Evolutionary conservation across 2,329 filamentous ascomycete genomes (phyloP), one percentile per base, ranked within the genome.

Genomic region (Eutypa lata): DNA sequence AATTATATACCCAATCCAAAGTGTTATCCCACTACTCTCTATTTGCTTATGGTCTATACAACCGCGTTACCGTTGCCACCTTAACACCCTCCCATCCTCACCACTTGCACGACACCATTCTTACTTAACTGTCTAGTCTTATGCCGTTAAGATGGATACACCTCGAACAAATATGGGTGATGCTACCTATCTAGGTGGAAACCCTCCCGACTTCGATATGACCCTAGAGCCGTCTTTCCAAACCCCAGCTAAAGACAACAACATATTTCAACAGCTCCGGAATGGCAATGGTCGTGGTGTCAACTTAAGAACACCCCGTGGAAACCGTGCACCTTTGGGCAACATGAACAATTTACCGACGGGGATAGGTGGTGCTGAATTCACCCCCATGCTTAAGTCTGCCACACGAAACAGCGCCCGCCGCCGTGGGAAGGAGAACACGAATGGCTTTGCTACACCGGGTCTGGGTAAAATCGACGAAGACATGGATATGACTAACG

Each of bases 361-460:
- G 37, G 80, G 81, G 57, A 73, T 86, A 42, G 82, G 78, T 44
- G 83, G 82, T 50, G 87, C 86, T 62, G 95, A 99, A 65, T 99
- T 99, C 70, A 99, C 94, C 0, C 94, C 95, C 0, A 76, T 99
- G 61, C 83, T 99, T 68, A 96, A 96, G 71, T 91, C 76, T 22
- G 85, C 81, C n/a, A 87, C 82, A 66, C 79, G 75, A 78, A 92
- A 78, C 76, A 91, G 76, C 80, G 89, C 76, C 75, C 87, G 77
- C 71, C 82, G 73, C 68, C 74, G 68, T 60, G 83, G 81, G 68
- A 88, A 81, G 69, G 83, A 81, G 71, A 88, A 84, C 70, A 77
- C 71, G 52, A 77, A 78, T 44, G 77, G 76, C 14, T 74, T 80
- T 19, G 80, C 82, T 55, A 96, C 92, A 3, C 91, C 91, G 3